Conservation (phyloP, 108 stramenopile species). For the Skeletonema marinoi region DNA sequence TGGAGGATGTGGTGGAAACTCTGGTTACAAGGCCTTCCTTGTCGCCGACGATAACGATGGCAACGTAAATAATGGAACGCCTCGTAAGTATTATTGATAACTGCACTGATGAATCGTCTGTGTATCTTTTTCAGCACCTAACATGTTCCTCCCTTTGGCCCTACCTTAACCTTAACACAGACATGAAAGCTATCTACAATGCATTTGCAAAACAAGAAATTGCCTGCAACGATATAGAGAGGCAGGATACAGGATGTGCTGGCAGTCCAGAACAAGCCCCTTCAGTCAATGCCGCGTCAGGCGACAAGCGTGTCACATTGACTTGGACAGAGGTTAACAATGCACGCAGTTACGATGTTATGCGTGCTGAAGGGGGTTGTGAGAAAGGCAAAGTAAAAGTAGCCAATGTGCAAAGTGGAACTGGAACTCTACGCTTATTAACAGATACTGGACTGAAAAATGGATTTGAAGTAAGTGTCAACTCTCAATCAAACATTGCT, state of each 20-base stretch:
- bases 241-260: constrained; percentile 15
- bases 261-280: constrained; percentile 2
- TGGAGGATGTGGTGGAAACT: constrained; percentile 23
- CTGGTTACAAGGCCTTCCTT: constrained; percentile 25
- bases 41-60: constrained; percentile 35
- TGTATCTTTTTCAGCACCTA: background rate
- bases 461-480: constrained; percentile 17
- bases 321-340: constrained; percentile 11
- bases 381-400: constrained; percentile 20
- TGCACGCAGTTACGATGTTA: constrained; percentile 21
- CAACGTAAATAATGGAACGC: constrained; percentile 28
- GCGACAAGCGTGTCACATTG: constrained; percentile 12
- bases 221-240: constrained; percentile 14
- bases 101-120: background rate
- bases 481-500: background rate
- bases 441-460: constrained; percentile 25
- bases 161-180: background rate
- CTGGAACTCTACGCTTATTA: background rate
- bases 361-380: constrained; percentile 31
- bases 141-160: background rate
- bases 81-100: constrained; percentile 1
- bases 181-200: constrained; percentile 8
- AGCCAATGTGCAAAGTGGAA: background rate
- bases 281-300: background rate
- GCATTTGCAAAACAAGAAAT: constrained; percentile 24